These are phyloP conservation scores for Populus tremula DNA, from an alignment of 345 rosid species.

Conservation along the genomic window DNA sequence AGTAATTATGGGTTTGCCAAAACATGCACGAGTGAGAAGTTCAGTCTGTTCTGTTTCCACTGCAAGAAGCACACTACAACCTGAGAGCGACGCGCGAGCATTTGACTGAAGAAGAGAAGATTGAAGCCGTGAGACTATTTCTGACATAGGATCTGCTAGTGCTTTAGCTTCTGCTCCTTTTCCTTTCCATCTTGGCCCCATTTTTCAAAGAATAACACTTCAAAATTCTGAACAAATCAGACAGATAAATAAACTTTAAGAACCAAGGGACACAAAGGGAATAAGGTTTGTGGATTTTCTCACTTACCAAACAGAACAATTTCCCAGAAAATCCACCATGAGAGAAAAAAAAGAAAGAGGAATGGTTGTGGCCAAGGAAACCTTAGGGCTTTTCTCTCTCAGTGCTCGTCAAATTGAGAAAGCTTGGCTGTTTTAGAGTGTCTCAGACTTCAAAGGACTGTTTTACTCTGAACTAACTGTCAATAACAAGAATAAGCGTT, in stretches of 20 bases:
- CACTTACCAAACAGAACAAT: slow-evolving; percentile 24
- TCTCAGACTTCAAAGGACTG: background rate
- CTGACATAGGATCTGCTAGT: slow-evolving; percentile 66
- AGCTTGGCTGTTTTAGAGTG: background rate
- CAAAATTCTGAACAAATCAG: background rate
- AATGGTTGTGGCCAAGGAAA: background rate
- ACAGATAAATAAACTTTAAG: background rate
- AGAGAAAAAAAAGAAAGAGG: background rate
- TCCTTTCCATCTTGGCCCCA: slow-evolving; percentile 90
- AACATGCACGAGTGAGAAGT: slow-evolving; percentile 61
- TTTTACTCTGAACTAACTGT: no score
- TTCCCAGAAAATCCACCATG: background rate
- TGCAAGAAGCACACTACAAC: slow-evolving; percentile 50
- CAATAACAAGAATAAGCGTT: no score
- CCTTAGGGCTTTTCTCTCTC: background rate
- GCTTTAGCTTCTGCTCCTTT: slow-evolving; percentile 70
- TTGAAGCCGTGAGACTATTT: slow-evolving; percentile 48
- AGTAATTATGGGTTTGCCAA: slow-evolving; percentile 54
- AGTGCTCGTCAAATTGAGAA: background rate
- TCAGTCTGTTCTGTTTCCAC: slow-evolving; percentile 50
- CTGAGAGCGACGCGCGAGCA: slow-evolving; percentile 45
- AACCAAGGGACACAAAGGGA: background rate
- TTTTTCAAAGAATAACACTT: background rate
- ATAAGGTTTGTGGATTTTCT: slow-evolving; percentile 5
- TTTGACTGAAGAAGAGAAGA: slow-evolving; percentile 46